phyloP scores from a whole-genome alignment of 192 early-diverging fungal genomes.

The Linnemannia exigua region DNA sequence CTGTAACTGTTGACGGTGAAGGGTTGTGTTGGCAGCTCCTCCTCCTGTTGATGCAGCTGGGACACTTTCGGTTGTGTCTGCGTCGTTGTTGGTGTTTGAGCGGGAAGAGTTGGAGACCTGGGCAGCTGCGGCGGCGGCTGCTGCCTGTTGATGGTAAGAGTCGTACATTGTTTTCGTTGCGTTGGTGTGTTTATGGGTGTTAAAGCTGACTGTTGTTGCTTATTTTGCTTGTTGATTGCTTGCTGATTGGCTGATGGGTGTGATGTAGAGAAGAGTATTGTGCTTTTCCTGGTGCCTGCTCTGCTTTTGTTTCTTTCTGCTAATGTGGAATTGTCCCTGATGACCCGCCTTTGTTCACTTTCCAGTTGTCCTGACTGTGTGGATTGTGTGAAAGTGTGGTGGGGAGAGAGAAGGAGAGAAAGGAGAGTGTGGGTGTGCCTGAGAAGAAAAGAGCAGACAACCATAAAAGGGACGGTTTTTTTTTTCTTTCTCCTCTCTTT shows the following conservation, averaged over 20 bases:
- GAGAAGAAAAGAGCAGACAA: not conserved
- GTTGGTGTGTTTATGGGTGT: not conserved
- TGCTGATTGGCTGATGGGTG: not conserved
- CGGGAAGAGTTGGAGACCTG: not conserved
- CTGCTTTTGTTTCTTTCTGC: too few species aligned
- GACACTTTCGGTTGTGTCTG: not conserved
- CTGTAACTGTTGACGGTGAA: constrained; percentile 18
- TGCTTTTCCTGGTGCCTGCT: too few species aligned
- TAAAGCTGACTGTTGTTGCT: not conserved
- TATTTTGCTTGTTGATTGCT: not conserved
- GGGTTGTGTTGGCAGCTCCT: constrained; percentile 3
- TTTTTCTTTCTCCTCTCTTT: not conserved
- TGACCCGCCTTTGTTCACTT: not conserved
- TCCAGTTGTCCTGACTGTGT: constrained; percentile 2
- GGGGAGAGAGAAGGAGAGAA: not conserved
- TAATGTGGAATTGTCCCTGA: too few species aligned
- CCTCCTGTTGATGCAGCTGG: not conserved
- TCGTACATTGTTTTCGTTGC: not conserved
- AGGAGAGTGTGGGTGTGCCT: not conserved
- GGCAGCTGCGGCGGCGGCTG: not conserved
- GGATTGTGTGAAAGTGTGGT: not conserved
- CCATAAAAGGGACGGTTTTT: constrained; percentile 1
- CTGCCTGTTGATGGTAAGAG: not conserved
- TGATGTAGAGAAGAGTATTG: not conserved
- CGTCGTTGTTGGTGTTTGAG: not conserved